A percentile compares a stretch with the other conserved stretches of the same genome.
phyloP scores from a whole-genome alignment of 192 early-diverging fungal genomes.

The Entophlyctis luteolus region DNA sequence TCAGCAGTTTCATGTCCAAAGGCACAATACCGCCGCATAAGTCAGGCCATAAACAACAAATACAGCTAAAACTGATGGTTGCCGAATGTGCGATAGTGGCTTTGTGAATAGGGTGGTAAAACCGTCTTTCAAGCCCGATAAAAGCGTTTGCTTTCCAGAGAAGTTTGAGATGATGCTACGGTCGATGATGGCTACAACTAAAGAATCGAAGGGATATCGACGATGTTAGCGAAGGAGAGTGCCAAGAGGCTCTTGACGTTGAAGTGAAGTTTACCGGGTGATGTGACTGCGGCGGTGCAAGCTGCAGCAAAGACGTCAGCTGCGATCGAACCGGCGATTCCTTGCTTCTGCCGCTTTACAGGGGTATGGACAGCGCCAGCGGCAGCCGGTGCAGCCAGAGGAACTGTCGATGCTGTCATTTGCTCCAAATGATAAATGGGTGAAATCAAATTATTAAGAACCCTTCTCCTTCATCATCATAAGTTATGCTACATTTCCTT shows the following conservation, averaged over 20 bases:
- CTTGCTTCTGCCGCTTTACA: too few relatives aligned
- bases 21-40: slow-evolving; percentile 32
- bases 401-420: too few relatives aligned
- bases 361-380: too few relatives aligned
- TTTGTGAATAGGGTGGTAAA: slow-evolving; percentile 29
- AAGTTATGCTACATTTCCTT: too few relatives aligned
- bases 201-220: background rate
- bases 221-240: too few relatives aligned
- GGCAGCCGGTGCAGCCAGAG: too few relatives aligned
- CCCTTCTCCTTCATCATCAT: too few relatives aligned
- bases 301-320: slow-evolving; percentile 15
- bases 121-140: slow-evolving; percentile 26
- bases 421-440: too few relatives aligned
- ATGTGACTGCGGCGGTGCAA: slow-evolving; percentile 14
- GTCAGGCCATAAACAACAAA: slow-evolving; percentile 41
- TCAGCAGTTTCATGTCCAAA: background rate
- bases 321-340: background rate
- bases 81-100: slow-evolving; percentile 28
- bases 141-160: slow-evolving; percentile 35
- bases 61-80: slow-evolving; percentile 38
- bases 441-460: too few relatives aligned
- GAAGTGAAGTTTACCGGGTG: slow-evolving; percentile 2
- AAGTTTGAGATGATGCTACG: slow-evolving; percentile 45
- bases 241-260: background rate
- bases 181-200: slow-evolving; percentile 48